These are phyloP conservation scores for Arctium lappa DNA, from an alignment of 129 eudicot species.

Conservation along the genomic window DNA sequence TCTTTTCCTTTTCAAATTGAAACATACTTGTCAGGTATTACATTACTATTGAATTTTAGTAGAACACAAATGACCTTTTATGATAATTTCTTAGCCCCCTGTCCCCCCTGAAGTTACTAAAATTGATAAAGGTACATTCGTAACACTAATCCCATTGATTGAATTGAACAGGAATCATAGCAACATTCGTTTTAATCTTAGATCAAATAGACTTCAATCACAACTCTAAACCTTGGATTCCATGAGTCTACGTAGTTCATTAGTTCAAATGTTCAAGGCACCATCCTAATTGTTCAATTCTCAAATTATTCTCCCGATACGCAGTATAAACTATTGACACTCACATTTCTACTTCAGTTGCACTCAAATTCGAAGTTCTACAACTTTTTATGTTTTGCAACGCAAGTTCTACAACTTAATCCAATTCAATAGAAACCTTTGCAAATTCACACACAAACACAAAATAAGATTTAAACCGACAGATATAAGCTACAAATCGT, in stretches of 20 bases:
- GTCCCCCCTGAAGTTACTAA: not conserved
- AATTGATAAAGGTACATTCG: not conserved
- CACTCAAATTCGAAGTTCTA: conserved; percentile 14
- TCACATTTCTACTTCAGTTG: not conserved
- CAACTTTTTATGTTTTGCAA: not conserved
- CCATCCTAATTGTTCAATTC: not conserved
- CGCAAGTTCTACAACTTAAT: not conserved
- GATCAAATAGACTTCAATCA: conserved; percentile 1
- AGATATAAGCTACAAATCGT: not conserved
- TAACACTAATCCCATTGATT: not conserved
- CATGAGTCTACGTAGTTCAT: not conserved
- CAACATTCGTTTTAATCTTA: not conserved
- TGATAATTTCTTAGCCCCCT: not conserved
- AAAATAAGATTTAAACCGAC: not conserved
- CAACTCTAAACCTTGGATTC: conserved; percentile 3
- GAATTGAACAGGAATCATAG: not conserved
- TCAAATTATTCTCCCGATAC: not conserved
- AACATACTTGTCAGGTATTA: not conserved
- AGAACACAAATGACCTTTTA: not conserved
- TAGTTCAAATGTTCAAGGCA: not conserved
- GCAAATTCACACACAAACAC: not conserved
- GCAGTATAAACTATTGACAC: not conserved
- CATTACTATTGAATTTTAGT: not conserved
- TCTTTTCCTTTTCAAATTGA: not conserved
- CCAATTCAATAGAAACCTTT: not conserved